These are phyloP conservation scores for Jackrogersella minutella DNA, from an alignment of 495 filamentous ascomycete species.

Conservation along the genomic window DNA sequence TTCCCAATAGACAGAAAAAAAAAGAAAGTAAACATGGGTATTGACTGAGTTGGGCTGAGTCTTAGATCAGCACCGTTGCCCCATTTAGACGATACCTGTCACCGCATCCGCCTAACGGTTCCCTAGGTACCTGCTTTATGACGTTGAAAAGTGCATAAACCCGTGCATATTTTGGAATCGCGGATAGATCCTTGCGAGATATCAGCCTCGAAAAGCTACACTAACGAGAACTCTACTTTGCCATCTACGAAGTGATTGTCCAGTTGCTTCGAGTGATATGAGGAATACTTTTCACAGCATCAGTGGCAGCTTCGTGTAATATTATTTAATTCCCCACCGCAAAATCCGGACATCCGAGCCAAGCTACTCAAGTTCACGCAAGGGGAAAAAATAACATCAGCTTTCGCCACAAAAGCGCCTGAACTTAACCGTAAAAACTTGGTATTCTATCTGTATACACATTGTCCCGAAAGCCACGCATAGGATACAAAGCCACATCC, in stretches of 20 bases:
- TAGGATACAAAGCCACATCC: conserved; percentile 42
- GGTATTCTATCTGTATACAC: conserved; percentile 45
- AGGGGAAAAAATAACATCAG: too few relatives aligned
- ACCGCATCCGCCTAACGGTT: neutral
- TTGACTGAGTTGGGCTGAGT: neutral
- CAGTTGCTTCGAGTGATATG: neutral
- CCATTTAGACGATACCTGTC: neutral
- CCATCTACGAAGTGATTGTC: too few relatives aligned
- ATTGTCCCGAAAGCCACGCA: conserved; percentile 28
- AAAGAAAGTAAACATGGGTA: neutral
- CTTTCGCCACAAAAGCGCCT: neutral
- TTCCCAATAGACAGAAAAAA: too few relatives aligned
- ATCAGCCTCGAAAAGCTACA: too few relatives aligned
- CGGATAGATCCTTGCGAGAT: too few relatives aligned
- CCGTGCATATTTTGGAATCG: neutral
- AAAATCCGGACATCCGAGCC: neutral
- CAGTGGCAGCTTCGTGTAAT: neutral
- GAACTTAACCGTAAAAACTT: conserved; percentile 18
- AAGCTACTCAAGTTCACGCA: neutral
- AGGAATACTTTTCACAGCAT: neutral
- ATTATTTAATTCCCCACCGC: too few relatives aligned
- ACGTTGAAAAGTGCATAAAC: neutral
- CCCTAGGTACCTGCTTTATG: too few relatives aligned
- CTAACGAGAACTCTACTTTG: too few relatives aligned
- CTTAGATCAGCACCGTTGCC: conserved; percentile 7